Evolutionary conservation across 208 protist species (phyloP), one percentile per base, ranked within the genome.

Genomic region (Wallacemonas sp.): DNA sequence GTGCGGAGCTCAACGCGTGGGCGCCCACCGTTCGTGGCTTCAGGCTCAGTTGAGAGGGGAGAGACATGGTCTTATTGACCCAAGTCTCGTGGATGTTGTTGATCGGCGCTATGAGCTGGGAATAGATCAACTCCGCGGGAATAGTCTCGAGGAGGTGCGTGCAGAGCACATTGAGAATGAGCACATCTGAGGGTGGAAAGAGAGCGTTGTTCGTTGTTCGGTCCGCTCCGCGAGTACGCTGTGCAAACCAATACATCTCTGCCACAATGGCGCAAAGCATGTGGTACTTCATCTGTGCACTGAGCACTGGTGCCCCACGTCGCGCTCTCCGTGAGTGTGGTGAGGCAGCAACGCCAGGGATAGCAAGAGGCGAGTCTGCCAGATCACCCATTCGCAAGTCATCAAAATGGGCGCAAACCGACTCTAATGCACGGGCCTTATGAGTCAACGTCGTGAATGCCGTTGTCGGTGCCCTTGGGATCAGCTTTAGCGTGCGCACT

Each of bases 191-290:
- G 5, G 90, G 90, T 13, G 90, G 90, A 42, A 96, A 96, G 26
- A 96, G 71, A 19, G 90, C 90, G 68, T 93, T 93, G 78, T 96
- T 96, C 67, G 93, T 87, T 33, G 87, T 92, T 24, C 88, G 71
- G 46, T 96, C 87, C 8, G 86, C 92, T 2, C 87, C 82, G 26
- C 81, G 80, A n/a, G 90, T 96, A 30, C 87, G 70, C 1, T 79
- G 66, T 24, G 74, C 72, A 62, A 96, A 96, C 87, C 90, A 96
- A 60, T 81, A 75, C 87, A 96, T 89, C 73, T 96, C 87, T 1
- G 69, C 90, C 9, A 93, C 29, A 3, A 92, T 54, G 5, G 87
- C 87, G 44, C 75, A 91, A 3, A 96, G 57, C 90, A 96, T 93
- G 42, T 72, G 42, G 21, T 66, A 46, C 63, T 89, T 87, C 33